Base-by-base conservation (phyloP, 2,329 filamentous ascomycete species). In the Penicillium sp. region DNA sequence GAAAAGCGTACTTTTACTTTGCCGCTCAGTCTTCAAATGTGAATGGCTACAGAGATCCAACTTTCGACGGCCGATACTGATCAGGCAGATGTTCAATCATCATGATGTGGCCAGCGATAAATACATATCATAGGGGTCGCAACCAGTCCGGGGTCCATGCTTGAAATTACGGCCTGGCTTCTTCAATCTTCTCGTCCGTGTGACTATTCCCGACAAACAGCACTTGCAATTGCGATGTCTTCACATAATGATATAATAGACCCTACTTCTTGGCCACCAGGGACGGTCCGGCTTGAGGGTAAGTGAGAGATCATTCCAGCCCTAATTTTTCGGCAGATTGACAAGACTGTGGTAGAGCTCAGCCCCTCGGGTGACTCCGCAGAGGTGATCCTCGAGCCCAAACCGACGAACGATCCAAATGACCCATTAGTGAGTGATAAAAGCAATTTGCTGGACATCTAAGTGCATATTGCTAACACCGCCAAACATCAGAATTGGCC, bases 371-470 rank as follows among this genome's bases (percentile, higher is more conserved):
- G 41, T 9, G 46, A 52, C 13, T 29, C 45, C 9, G 49, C 50
- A 15, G 53, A 51, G 42, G 63, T 59, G 4, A 47, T 59, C 7
- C 48, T 67, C 12, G 57, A 64, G 23, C 64, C 64, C 18, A 63
- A 60, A 31, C 64, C 64, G 28, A 61, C 57, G 48, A 51, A 52
- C 8, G 61, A 68, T 38, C 63, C 65, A 15, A 67, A 67, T 49
- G 62, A 66, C 47, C 65, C 64, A n/a, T 38, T 67, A 45, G 63
- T 60, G n/a, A 42, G 55, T 53, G 21, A 12, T 9, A 6, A 24
- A 10, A 42, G 26, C 10, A 6, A 23, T 8, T 12, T 4, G 16
- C 18, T 49, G 8, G 12, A 21, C 21, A 15, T 26, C n/a, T 5
- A 4, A 10, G 15, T 10, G 4, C 13, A 6, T 15, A 36, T 28